These are phyloP conservation scores for Earliella scabrosa DNA, from an alignment of 1,284 basidiomycete species.

Conservation along the genomic window DNA sequence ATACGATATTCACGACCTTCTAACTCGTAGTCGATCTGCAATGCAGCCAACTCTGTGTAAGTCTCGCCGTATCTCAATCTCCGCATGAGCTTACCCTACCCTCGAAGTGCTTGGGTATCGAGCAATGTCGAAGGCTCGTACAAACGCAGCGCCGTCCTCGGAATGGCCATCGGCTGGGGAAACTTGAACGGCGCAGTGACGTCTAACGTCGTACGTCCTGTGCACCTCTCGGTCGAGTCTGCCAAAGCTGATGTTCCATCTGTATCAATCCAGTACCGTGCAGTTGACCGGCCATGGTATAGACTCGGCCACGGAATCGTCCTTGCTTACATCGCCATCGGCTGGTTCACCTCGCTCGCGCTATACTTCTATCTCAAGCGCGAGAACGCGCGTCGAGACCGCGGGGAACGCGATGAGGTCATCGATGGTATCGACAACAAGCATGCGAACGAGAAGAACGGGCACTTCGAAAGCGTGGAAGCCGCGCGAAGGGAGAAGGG, in stretches of 20 bases:
- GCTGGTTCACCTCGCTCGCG: slow-evolving; percentile 53
- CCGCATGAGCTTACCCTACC: too few relatives aligned
- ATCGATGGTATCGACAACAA: slow-evolving; percentile 52
- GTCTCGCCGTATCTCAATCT: too few relatives aligned
- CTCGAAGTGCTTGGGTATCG: slow-evolving; percentile 51
- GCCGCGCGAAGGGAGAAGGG: slow-evolving; percentile 47
- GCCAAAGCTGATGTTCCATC: neutral
- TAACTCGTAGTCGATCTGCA: too few relatives aligned
- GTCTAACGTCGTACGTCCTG: slow-evolving; percentile 62
- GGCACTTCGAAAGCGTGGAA: slow-evolving; percentile 41
- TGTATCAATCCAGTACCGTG: slow-evolving; percentile 55
- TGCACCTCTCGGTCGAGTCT: neutral
- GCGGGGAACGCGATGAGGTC: slow-evolving; percentile 70
- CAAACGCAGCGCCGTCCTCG: slow-evolving; percentile 75
- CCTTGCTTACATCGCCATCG: slow-evolving; percentile 71
- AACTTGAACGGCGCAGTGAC: slow-evolving; percentile 75
- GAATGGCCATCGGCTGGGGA: slow-evolving; percentile 71
- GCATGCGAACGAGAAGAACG: slow-evolving; percentile 38
- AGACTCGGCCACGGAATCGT: slow-evolving; percentile 70
- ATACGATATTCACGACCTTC: too few relatives aligned
- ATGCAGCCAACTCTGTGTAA: slow-evolving; percentile 51
- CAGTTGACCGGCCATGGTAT: slow-evolving; percentile 70
- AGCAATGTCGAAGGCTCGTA: slow-evolving; percentile 65
- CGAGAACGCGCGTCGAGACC: slow-evolving; percentile 66
- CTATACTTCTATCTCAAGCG: slow-evolving; percentile 53